These are phyloP conservation scores for Crithidia expoeki DNA, from an alignment of 208 protist species.

Conservation along the genomic window DNA sequence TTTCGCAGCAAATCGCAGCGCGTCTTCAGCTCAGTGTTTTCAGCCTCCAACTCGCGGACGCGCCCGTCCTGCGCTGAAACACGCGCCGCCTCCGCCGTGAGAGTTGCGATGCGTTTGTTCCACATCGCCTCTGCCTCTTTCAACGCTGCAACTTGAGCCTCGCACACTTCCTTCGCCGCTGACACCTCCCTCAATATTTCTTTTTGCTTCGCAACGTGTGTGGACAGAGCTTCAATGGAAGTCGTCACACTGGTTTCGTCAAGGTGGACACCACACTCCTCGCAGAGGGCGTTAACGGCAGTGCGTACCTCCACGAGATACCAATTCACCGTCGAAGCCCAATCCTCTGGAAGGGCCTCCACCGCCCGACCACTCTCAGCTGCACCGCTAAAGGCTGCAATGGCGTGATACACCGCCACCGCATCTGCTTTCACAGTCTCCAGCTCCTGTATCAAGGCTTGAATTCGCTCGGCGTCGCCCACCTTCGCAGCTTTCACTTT, in stretches of 20 bases:
- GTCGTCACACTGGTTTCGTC: neutral
- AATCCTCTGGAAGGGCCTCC: slow-evolving; percentile 1
- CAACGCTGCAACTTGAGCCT: slow-evolving; percentile 3
- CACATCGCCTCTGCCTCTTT: neutral
- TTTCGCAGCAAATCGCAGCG: slow-evolving; percentile 82
- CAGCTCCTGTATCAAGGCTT: slow-evolving; percentile 14
- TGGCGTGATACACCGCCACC: neutral
- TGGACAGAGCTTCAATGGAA: neutral
- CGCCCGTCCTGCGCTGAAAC: slow-evolving; percentile 17
- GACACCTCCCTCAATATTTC: neutral
- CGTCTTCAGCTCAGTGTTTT: slow-evolving; percentile 71
- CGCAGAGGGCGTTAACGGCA: neutral
- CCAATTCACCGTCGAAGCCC: neutral
- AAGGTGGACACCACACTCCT: neutral
- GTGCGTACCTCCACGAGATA: slow-evolving; percentile 5
- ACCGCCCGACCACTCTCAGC: neutral
- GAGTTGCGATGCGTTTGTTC: neutral
- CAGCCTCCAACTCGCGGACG: slow-evolving; percentile 27
- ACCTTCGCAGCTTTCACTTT: slow-evolving; percentile 65
- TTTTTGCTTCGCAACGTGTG: neutral
- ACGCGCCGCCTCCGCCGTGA: slow-evolving; percentile 1
- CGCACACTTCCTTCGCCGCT: neutral
- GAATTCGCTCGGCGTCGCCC: slow-evolving; percentile 40
- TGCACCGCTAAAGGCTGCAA: neutral
- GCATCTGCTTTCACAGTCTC: neutral